These are phyloP conservation scores for Aureobasidium sp. DNA, from an alignment of 2,329 filamentous ascomycete species.

Conservation along the genomic window DNA sequence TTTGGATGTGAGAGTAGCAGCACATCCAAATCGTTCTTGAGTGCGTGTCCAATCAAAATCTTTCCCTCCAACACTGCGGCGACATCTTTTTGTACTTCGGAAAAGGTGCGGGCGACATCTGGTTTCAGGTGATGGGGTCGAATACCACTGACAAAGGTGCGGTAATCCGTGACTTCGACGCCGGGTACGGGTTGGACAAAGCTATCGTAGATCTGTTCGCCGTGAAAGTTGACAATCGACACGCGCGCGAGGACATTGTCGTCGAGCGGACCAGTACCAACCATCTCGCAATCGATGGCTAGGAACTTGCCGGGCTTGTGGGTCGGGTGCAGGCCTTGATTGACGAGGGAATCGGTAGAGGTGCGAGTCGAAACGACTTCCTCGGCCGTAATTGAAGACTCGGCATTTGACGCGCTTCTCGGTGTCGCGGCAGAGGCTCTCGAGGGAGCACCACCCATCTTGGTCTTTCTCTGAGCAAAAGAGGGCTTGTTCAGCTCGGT, in stretches of 20 bases:
- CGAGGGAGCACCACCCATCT: slow-evolving; percentile 43
- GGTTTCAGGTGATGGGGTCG: slow-evolving; percentile 59
- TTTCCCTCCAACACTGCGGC: slow-evolving; percentile 58
- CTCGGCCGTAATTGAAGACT: slow-evolving; percentile 53
- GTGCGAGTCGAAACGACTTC: slow-evolving; percentile 53
- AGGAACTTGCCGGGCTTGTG: slow-evolving; percentile 80
- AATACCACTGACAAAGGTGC: slow-evolving; percentile 79
- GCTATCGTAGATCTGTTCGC: slow-evolving; percentile 85
- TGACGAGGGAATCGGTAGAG: slow-evolving; percentile 33
- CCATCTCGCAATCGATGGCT: slow-evolving; percentile 96
- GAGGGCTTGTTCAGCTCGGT: slow-evolving; percentile 19
- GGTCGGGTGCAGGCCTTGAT: slow-evolving; percentile 38
- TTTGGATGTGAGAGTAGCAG: slow-evolving; percentile 71
- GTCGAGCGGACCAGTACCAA: slow-evolving; percentile 63
- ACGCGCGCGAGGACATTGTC: slow-evolving; percentile 75
- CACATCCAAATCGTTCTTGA: slow-evolving; percentile 67
- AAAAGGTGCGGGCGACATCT: slow-evolving; percentile 47
- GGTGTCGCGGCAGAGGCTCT: slow-evolving; percentile 33
- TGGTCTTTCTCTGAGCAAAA: neutral
- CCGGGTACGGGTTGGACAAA: slow-evolving; percentile 58
- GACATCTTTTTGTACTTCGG: slow-evolving; percentile 66
- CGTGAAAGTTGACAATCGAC: slow-evolving; percentile 88
- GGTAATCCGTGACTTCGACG: slow-evolving; percentile 80
- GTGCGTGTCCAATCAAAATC: slow-evolving; percentile 74
- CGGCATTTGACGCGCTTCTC: slow-evolving; percentile 48